Conservation (phyloP, 352 stramenopile genomes). For the Globisporangium barbulae region DNA sequence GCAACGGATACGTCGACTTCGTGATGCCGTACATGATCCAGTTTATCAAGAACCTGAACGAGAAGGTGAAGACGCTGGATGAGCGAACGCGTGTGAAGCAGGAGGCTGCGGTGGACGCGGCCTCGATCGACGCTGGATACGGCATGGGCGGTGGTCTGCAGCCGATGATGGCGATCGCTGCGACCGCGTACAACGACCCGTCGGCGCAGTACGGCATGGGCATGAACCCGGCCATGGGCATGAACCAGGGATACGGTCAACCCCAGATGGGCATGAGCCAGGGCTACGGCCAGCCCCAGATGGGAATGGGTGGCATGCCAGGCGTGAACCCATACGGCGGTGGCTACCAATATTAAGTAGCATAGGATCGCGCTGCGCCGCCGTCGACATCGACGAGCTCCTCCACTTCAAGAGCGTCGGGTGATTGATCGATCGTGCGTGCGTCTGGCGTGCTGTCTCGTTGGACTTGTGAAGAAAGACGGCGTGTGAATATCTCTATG, state of each 20-base stretch:
- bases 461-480: constrained; percentile 5
- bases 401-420: constrained; percentile 2
- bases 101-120: constrained; percentile 56
- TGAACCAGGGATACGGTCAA: constrained; percentile 19
- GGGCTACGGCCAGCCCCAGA: constrained; percentile 46
- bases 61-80: constrained; percentile 93
- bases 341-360: constrained; percentile 36
- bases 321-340: constrained; percentile 52
- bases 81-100: constrained; percentile 84
- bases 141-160: constrained; percentile 77
- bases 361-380: constrained; percentile 1
- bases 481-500: constrained; percentile 14
- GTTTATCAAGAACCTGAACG: constrained; percentile 96
- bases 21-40: constrained; percentile 99
- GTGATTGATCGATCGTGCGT: not conserved
- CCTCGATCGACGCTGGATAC: constrained; percentile 62
- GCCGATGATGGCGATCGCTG: constrained; percentile 78
- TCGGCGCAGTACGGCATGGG: constrained; percentile 57
- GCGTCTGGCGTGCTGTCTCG: constrained; percentile 4
- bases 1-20: constrained; percentile 98
- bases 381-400: not conserved
- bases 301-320: constrained; percentile 33
- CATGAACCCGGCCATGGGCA: constrained; percentile 36
- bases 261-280: constrained; percentile 41
- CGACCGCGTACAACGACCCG: constrained; percentile 79